Percentiles rank a stretch among this genome's conserved stretches.
phyloP scores from a whole-genome alignment of 1,139 yeast species.

The Arxiozyma bovina region DNA sequence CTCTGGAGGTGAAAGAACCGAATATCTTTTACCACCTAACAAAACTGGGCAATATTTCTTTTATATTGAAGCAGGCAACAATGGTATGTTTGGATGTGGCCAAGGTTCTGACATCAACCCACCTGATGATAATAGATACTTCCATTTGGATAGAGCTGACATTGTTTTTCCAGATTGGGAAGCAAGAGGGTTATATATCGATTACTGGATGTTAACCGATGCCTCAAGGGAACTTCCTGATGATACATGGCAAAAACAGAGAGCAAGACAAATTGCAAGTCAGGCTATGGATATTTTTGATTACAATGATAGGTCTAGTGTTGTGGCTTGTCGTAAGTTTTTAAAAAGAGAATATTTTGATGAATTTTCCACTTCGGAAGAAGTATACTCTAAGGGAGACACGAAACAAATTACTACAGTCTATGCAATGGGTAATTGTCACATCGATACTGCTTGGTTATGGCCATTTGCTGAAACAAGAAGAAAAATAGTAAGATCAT shows the following conservation, averaged over 20 bases:
- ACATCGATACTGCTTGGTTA: constrained; percentile 94
- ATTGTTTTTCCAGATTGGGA: constrained; percentile 71
- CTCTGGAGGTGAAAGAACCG: constrained; percentile 77
- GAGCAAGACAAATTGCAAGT: constrained; percentile 70
- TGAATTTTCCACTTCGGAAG: constrained; percentile 48
- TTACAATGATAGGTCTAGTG: constrained; percentile 39
- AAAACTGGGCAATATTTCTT: constrained; percentile 36
- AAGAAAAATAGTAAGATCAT: constrained; percentile 83
- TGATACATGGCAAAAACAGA: constrained; percentile 72
- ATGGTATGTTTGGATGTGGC: constrained; percentile 89
- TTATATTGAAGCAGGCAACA: constrained; percentile 85
- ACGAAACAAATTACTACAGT: constrained; percentile 40
- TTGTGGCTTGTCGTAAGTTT: constrained; percentile 55
- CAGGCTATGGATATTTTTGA: constrained; percentile 79
- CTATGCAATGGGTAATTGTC: constrained; percentile 86
- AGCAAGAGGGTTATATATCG: constrained; percentile 69
- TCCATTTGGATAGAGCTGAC: constrained; percentile 60
- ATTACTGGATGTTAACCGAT: constrained; percentile 83
- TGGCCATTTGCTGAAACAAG: constrained; percentile 98
- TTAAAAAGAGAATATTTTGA: constrained; percentile 59
- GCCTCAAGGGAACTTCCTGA: constrained; percentile 81
- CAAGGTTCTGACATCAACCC: constrained; percentile 54
- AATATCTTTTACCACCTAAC: constrained; percentile 55
- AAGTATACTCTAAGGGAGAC: constrained; percentile 43
- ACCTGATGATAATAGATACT: constrained; percentile 60